Conservation (phyloP, 768 basidiomycete species). For the Paxillus ammoniavirescens region DNA sequence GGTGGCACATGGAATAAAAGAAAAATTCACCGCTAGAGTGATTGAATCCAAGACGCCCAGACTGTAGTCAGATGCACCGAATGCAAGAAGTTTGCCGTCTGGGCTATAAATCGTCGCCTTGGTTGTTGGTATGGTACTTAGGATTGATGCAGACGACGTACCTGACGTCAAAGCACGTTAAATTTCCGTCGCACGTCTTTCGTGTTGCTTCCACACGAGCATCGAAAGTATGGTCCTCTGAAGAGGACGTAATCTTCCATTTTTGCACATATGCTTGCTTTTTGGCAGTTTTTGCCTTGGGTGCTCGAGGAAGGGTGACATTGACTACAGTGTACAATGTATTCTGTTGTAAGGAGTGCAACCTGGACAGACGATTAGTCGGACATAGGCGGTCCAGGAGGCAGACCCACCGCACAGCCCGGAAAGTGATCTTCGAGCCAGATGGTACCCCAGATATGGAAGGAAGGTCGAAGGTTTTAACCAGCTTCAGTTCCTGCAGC, state of each 20-base stretch:
- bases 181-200: conserved; percentile 73
- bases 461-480: conserved; percentile 57
- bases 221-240: conserved; percentile 68
- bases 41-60: conserved; percentile 81
- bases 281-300: conserved; percentile 50
- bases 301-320: conserved; percentile 56
- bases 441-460: conserved; percentile 41
- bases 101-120: conserved; percentile 43
- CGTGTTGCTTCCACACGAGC: conserved; percentile 47
- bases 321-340: conserved; percentile 74
- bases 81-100: conserved; percentile 81
- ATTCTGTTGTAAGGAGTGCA: conserved; percentile 49
- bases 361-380: conserved; percentile 39
- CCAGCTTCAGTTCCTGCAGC: conserved; percentile 36
- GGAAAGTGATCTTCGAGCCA: conserved; percentile 52
- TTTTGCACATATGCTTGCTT: conserved; percentile 65
- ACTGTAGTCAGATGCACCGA: conserved; percentile 83
- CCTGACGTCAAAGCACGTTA: conserved; percentile 92
- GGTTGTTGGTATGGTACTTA: conserved; percentile 2
- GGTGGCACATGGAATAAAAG: neutral
- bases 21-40: conserved; percentile 64
- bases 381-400: neutral
- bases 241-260: conserved; percentile 65
- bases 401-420: conserved; percentile 52
- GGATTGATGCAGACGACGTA: conserved; percentile 35